Evolutionary conservation across 805 yeast genomes (phyloP), one percentile per base, ranked within the genome.

Genomic region (Saccharomycopsis selenospora): DNA sequence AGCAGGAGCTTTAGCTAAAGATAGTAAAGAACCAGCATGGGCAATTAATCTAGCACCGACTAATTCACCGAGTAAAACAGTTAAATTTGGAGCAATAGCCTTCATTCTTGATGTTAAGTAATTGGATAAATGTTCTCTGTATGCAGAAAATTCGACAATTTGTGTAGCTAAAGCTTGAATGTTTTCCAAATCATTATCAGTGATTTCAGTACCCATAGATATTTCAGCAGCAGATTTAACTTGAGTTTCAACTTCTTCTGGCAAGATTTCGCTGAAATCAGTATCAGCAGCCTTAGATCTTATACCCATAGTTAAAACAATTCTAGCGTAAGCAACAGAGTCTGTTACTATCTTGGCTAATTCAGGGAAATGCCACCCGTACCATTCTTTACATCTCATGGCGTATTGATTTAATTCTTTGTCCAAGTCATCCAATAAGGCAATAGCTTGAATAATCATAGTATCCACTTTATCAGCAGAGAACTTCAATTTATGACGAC

Each of bases 361-460:
- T 70, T 93, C 99, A 36, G 99, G 99, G 82, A 93, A 93, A 70
- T 93, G 99, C 99, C 99, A 93, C 57, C 99, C 99, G 72, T 93
- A 93, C 99, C 99, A 93, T 73, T 93, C 99, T 73, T 91, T 93
- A 71, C 91, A 80, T 74, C 99, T 82, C 99, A 93, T 93, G 58
- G 98, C 96, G 62, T 91, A 93, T 46, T 97, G 93, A 73, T 93
- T 93, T 61, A 93, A 78, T 69, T 93, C 99, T 72, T 93, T 93
- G 73, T 93, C 99, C 61, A 93, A 77, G 64, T 93, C 97, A 62
- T 93, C 99, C 63, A 93, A 77, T 57, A 93, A 75, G 18, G 98
- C 96, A 70, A 93, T 93, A 51, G 99, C 99, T 74, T 93, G 99
- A 56, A 93, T 95, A 66, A 93, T 91, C 99, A 93, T 93, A 56